Evolutionary conservation across 1,139 yeast genomes (phyloP).

Genomic region (Diutina mesorugosa): DNA sequence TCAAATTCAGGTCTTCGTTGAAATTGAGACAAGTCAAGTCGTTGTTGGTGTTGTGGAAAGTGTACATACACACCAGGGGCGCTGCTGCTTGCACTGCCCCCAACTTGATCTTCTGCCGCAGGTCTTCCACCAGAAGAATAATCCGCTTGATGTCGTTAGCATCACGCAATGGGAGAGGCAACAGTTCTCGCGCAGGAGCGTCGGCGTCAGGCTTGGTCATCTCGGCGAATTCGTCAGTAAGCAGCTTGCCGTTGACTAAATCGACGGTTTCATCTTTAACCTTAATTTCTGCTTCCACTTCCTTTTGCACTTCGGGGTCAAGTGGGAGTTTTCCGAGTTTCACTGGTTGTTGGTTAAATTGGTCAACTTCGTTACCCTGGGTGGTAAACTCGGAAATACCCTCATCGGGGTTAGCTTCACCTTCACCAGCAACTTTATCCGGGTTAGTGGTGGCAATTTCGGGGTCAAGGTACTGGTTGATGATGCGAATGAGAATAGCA

Average conservation of each 20-base stretch:
- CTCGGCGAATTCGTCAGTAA: constrained; percentile 37
- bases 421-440: constrained; percentile 31
- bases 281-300: constrained; percentile 72
- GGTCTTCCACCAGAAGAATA: constrained; percentile 68
- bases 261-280: constrained; percentile 51
- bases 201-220: constrained; percentile 39
- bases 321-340: constrained; percentile 74
- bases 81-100: constrained; percentile 58
- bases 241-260: constrained; percentile 21
- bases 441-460: constrained; percentile 36
- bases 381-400: constrained; percentile 46
- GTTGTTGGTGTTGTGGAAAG: constrained; percentile 89
- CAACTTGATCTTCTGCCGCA: constrained; percentile 59
- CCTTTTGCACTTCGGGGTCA: constrained; percentile 76
- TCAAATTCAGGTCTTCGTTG: constrained; percentile 74
- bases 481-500: constrained; percentile 67
- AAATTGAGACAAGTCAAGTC: constrained; percentile 76
- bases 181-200: constrained; percentile 58
- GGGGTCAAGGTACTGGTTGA: constrained; percentile 78
- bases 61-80: constrained; percentile 96
- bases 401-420: constrained; percentile 42
- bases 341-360: constrained; percentile 61
- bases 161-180: constrained; percentile 82
- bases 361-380: constrained; percentile 33
- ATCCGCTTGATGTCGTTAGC: constrained; percentile 69